These are phyloP conservation scores for Aspergillus nomiae DNA, from an alignment of 2,329 filamentous ascomycete species.

Conservation along the genomic window DNA sequence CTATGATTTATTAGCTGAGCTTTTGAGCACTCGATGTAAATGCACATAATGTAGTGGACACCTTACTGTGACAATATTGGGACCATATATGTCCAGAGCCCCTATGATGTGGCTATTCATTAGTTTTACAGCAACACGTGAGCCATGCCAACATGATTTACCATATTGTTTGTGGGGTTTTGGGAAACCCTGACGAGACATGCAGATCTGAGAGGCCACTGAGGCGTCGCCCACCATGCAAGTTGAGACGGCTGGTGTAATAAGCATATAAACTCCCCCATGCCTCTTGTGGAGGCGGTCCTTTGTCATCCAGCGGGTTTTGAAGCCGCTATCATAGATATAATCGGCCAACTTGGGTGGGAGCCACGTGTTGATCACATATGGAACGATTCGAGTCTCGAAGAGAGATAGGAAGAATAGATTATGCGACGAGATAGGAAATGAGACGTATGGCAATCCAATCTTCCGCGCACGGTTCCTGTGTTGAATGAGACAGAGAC, in stretches of 20 bases:
- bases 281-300: constrained; percentile 15
- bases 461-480: not conserved
- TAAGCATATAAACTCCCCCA: constrained; percentile 18
- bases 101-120: constrained; percentile 6
- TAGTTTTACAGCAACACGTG: not conserved
- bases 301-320: constrained; percentile 18
- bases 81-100: constrained; percentile 33
- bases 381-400: not conserved
- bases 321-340: constrained; percentile 3
- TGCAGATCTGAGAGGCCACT: constrained; percentile 19
- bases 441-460: not conserved
- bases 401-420: not conserved
- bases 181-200: constrained; percentile 13
- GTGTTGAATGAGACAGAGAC: not conserved
- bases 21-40: not conserved
- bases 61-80: constrained; percentile 34
- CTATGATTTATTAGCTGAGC: constrained; percentile 12
- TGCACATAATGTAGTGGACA: not conserved
- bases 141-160: constrained; percentile 1
- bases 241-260: constrained; percentile 9
- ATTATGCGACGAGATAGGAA: not conserved
- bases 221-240: constrained; percentile 22
- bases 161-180: constrained; percentile 20
- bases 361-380: constrained; percentile 1
- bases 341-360: not conserved